A percentile compares a stretch with the other conserved stretches of the same genome.
Conservation (phyloP, 345 rosid genomes). For the Reutealis trisperma region DNA sequence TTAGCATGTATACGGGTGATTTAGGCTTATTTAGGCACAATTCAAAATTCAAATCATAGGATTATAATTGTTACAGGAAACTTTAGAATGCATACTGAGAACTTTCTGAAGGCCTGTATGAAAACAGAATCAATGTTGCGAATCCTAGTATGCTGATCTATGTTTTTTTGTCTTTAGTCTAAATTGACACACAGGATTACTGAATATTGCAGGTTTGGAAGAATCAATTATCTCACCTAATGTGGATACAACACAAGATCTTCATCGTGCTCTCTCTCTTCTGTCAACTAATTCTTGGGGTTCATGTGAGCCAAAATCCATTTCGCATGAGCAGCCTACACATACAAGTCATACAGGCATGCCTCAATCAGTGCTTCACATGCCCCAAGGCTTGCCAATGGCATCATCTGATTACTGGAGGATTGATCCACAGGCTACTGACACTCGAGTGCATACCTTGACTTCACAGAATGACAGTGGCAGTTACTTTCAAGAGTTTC, state of each 20-base stretch:
- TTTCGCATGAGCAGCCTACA: constrained; percentile 41
- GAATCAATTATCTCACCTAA: constrained; percentile 55
- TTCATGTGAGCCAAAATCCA: constrained; percentile 50
- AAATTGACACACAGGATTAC: neutral
- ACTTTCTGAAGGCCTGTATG: neutral
- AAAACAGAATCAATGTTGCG: neutral
- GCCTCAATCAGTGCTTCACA: constrained; percentile 35
- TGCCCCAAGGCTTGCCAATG: constrained; percentile 33
- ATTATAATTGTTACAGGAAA: too few relatives aligned
- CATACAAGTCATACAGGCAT: constrained; percentile 24
- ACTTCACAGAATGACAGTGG: constrained; percentile 29
- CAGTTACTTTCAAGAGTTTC: constrained; percentile 49
- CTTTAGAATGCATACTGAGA: too few relatives aligned
- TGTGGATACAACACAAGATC: constrained; percentile 56
- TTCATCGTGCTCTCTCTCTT: constrained; percentile 99
- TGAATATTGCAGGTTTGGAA: constrained; percentile 47
- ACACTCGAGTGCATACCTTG: constrained; percentile 30
- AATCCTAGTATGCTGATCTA: neutral
- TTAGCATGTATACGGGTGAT: too few relatives aligned
- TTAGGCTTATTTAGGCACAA: too few relatives aligned
- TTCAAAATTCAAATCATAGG: too few relatives aligned
- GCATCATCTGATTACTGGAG: constrained; percentile 45
- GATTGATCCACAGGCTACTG: constrained; percentile 34
- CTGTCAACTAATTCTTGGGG: constrained; percentile 84
- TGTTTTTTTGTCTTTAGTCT: neutral